A percentile compares a stretch with the other conserved stretches of the same genome.
These are phyloP conservation scores for Sugiyamaella castrensis DNA, from an alignment of 1,139 yeast genomes.

Conservation along the genomic window DNA sequence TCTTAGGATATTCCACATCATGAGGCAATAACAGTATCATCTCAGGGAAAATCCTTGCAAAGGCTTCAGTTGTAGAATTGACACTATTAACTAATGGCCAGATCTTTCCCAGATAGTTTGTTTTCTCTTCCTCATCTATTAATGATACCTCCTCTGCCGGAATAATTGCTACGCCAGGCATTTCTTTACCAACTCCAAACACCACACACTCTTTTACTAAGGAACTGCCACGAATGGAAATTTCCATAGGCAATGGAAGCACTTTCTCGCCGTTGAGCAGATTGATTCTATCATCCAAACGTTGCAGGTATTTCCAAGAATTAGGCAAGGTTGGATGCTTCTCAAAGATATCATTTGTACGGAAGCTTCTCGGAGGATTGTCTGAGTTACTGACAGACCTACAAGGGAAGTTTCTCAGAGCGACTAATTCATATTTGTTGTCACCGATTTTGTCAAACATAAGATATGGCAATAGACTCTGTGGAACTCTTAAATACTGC, in stretches of 20 bases:
- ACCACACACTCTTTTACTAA: not conserved
- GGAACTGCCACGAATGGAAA: not conserved
- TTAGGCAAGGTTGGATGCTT: not conserved
- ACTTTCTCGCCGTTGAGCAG: not conserved
- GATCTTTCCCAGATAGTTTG: not conserved
- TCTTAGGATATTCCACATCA: not conserved
- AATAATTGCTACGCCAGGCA: not conserved
- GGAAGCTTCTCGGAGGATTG: not conserved
- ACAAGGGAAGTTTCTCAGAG: not conserved
- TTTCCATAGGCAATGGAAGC: not conserved
- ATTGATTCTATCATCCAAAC: constrained; percentile 1
- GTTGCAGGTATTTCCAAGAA: not conserved
- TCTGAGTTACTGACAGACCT: not conserved
- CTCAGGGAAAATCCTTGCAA: not conserved
- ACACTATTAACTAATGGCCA: not conserved
- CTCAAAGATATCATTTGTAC: not conserved
- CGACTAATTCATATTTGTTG: not conserved
- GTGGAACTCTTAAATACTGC: not conserved
- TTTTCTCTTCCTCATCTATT: not conserved
- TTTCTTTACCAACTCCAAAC: constrained; percentile 1
- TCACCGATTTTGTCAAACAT: not conserved
- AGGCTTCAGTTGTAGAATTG: not conserved
- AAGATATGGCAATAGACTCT: not conserved
- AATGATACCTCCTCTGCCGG: not conserved
- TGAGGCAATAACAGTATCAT: not conserved